Conservation (phyloP, 441 rosid species). For the Mallotus repandus region DNA sequence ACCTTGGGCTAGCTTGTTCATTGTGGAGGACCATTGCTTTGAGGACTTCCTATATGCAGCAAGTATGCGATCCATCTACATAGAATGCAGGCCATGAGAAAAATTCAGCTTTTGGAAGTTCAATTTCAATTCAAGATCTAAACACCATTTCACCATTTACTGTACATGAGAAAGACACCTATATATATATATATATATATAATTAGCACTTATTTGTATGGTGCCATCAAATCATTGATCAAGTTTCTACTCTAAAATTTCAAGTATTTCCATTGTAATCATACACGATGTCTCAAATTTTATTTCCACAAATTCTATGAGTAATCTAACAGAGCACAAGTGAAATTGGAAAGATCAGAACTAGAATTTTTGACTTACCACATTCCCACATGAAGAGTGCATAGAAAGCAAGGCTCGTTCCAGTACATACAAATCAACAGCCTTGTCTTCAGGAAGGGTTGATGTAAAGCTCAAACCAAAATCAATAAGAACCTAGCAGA, state of each 20-base stretch:
- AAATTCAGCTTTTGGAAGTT: constrained; percentile 3
- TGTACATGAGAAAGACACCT: too few species aligned
- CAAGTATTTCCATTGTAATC: too few species aligned
- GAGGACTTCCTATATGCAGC: constrained; percentile 85
- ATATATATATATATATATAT: too few species aligned
- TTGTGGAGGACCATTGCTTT: constrained; percentile 90
- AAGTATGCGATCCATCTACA: constrained; percentile 79
- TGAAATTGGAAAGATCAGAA: not conserved
- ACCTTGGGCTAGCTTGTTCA: constrained; percentile 97
- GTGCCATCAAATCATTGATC: not conserved
- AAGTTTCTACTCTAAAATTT: not conserved
- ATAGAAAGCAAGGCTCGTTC: constrained; percentile 87
- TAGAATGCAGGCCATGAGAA: constrained; percentile 7
- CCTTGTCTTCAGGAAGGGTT: constrained; percentile 90
- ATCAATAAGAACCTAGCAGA: constrained; percentile 76
- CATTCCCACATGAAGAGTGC: constrained; percentile 96
- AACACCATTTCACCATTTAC: not conserved
- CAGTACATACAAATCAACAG: constrained; percentile 91
- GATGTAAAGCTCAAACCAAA: constrained; percentile 94
- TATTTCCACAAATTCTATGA: not conserved
- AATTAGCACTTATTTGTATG: not conserved
- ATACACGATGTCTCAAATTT: not conserved
- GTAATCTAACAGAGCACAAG: not conserved
- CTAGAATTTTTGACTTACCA: constrained; percentile 48
- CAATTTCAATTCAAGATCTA: not conserved